Evolutionary conservation across 768 basidiomycete species (phyloP), one percentile per base, ranked within the genome.

Genomic region (Lentinula lateritia): DNA sequence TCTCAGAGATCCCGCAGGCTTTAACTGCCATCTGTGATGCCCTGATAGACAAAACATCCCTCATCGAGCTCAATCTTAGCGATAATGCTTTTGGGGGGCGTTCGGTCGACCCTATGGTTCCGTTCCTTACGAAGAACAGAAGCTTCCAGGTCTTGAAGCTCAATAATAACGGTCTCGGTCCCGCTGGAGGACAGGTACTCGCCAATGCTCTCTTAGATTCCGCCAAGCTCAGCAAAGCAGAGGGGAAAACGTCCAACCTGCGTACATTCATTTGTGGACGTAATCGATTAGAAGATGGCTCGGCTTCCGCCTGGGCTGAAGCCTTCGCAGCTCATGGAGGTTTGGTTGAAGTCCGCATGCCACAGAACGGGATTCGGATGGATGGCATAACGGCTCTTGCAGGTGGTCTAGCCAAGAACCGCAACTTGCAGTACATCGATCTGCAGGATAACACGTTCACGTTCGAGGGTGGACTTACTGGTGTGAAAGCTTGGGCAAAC

Each of bases 81-180:
- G 96, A 98, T 72, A 99, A 99, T 66, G 96, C 96, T 9, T 98
- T 98, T 65, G 96, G 96, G 20, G 94, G 93, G 38, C 88, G 95
- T 69, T 94, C 92, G 36, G 95, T 95, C 23, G 93, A 95, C 66
- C 93, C 95, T 48, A 89, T 98, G 75, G 94, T 95, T 55, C 87
- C 88, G 16, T 91, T 96, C 80, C 86, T 96, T 68, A 85, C 87
- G 35, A 77, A 87, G 63, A 95, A 96, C 72, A 87, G 87, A 62
- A 83, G 81, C 65, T 86, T 97, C 77, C 84, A 89, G 69, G 80
- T 92, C 60, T 84, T 99, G 69, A 89, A 88, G 67, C 84, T 98
- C 64, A 96, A 93, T 76, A 99, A 98, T 79, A 98, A 98, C 73
- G 96, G 96, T 23, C 85, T 99, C 16, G 96, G 96, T 9, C 91